These are phyloP conservation scores for Saturnispora diversa DNA, from an alignment of 805 yeast species.

Conservation along the genomic window DNA sequence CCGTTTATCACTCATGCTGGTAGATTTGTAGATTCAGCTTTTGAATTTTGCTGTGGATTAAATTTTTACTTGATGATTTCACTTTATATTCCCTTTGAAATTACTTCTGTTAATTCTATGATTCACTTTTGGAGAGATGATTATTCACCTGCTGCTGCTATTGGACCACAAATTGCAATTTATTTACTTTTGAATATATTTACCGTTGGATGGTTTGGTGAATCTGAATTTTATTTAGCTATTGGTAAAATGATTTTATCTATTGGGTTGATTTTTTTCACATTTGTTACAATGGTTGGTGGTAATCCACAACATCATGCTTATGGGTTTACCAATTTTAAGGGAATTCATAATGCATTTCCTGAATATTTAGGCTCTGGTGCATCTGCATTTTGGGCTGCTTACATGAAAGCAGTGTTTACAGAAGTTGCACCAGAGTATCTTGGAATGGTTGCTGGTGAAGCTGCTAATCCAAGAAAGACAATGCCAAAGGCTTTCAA, in stretches of 20 bases:
- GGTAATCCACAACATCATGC: slow-evolving; percentile 65
- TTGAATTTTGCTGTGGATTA: slow-evolving; percentile 72
- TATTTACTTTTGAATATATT: slow-evolving; percentile 59
- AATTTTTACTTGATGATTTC: slow-evolving; percentile 72
- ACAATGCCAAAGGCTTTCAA: slow-evolving; percentile 73
- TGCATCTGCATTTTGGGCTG: slow-evolving; percentile 57
- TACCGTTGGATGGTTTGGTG: slow-evolving; percentile 73
- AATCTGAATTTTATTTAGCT: slow-evolving; percentile 72
- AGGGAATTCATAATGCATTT: slow-evolving; percentile 34
- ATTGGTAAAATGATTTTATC: slow-evolving; percentile 68
- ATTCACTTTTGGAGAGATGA: slow-evolving; percentile 77
- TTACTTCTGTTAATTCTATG: slow-evolving; percentile 70
- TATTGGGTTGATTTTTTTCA: slow-evolving; percentile 65
- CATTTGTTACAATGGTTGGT: slow-evolving; percentile 78
- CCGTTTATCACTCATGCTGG: slow-evolving; percentile 73
- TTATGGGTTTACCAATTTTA: slow-evolving; percentile 25
- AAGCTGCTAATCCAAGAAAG: slow-evolving; percentile 50
- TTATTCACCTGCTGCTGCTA: slow-evolving; percentile 62
- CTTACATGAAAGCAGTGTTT: slow-evolving; percentile 64
- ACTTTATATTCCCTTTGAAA: slow-evolving; percentile 74
- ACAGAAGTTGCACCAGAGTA: slow-evolving; percentile 80
- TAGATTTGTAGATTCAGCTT: slow-evolving; percentile 65
- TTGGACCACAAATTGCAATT: slow-evolving; percentile 55
- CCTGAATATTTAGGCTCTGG: slow-evolving; percentile 50
- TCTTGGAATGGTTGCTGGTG: slow-evolving; percentile 79